Base-by-base conservation (phyloP, 2,329 filamentous ascomycete genomes). In the Trichoderma cornu-damae region DNA sequence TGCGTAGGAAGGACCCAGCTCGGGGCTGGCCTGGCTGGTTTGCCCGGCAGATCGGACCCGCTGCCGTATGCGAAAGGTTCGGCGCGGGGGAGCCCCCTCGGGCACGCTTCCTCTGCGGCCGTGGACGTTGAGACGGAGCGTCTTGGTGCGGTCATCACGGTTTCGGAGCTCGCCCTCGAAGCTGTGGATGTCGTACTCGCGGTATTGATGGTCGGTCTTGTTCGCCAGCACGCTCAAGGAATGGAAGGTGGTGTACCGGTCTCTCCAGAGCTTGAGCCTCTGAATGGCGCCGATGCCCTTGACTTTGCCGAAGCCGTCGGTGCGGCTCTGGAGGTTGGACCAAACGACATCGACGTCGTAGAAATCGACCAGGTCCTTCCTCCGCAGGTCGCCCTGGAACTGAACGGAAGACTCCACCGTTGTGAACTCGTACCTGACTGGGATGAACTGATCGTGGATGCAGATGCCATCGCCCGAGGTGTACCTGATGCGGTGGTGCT, bases 281-380 rank as follows among this genome's bases (percentile, higher is more conserved):
- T 80, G 78, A 40, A 80, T 78, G 1, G 77, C 75, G 1, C 76
- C 78, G 54, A 81, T 72, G 18, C 78, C 78, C 57, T 75, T 74
- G 11, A 80, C 72, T 30, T 74, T 79, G 44, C 78, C 78, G 59
- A 79, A 79, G 14, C 72, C 67, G 65, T 80, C 77, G 3, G 76
- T 79, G 37, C 78, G 72, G 46, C 75, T 70, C 59, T 80, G 76
- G 3, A 71, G 66, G 60, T 80, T 78, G 20, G 77, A 78, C 77
- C 78, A 81, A 34, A 78, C 70, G 8, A 80, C 77, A 60, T 81
- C 77, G 30, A 79, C 72, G 58, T 81, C 78, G 57, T 76, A 80
- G 65, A 77, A 80, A 62, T 75, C 77, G 30, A 81, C 63, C 20
- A 81, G 64, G 42, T 79, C 75, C 63, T 76, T 76, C 28, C 70